These are phyloP conservation scores for Coemansia sp. DNA, from an alignment of 192 early-diverging fungal genomes.

Conservation along the genomic window DNA sequence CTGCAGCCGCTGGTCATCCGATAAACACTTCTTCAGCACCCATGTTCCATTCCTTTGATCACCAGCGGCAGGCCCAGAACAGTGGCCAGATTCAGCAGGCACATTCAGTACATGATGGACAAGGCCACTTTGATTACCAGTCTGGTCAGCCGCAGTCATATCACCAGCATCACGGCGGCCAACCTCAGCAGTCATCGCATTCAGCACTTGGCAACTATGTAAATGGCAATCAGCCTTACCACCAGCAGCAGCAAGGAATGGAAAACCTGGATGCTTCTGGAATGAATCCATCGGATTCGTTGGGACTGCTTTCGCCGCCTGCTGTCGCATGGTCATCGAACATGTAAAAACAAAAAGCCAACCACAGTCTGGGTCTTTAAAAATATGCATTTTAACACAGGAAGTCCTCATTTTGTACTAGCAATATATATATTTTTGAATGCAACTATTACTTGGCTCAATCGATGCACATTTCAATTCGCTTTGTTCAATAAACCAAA, in stretches of 20 bases:
- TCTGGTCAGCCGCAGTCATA: slow-evolving; percentile 27
- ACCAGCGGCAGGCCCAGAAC: slow-evolving; percentile 15
- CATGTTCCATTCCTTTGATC: slow-evolving; percentile 46
- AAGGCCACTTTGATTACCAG: slow-evolving; percentile 30
- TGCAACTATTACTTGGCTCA: too few species aligned
- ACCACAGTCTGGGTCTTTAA: too few species aligned
- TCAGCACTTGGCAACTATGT: slow-evolving; percentile 35
- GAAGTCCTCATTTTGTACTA: too few species aligned
- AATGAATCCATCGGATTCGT: slow-evolving; percentile 31
- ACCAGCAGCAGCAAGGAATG: slow-evolving; percentile 48
- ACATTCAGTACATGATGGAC: slow-evolving; percentile 19
- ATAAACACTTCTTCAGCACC: slow-evolving; percentile 30
- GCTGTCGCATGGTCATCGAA: slow-evolving; percentile 50
- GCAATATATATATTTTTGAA: too few species aligned
- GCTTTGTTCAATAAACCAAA: too few species aligned
- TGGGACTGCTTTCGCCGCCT: slow-evolving; percentile 49
- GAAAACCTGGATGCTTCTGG: slow-evolving; percentile 36
- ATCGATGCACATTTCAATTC: too few species aligned
- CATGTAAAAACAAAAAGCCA: slow-evolving; percentile 24
- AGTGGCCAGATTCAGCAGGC: slow-evolving; percentile 13
- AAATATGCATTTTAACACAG: too few species aligned
- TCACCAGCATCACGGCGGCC: slow-evolving; percentile 26
- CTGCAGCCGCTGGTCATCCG: slow-evolving; percentile 18
- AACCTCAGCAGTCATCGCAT: slow-evolving; percentile 21
- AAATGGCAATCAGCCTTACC: slow-evolving; percentile 36